Evolutionary conservation across 495 filamentous ascomycete genomes (phyloP).

Genomic region (Geopyxis carbonaria): DNA sequence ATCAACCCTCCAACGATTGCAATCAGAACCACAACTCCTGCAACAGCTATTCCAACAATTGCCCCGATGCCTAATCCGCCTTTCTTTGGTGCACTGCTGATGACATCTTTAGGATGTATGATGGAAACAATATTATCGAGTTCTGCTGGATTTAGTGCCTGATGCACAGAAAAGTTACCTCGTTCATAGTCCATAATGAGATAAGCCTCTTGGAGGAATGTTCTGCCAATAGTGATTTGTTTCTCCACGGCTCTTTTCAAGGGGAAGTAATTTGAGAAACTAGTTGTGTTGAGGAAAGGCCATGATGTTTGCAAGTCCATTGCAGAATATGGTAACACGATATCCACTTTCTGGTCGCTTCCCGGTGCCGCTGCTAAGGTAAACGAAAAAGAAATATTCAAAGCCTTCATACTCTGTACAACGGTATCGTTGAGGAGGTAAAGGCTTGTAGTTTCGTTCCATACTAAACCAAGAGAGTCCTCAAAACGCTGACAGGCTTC

Average conservation of each 20-base stretch:
- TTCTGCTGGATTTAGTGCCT: conserved; percentile 36
- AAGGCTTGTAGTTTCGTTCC: conserved; percentile 35
- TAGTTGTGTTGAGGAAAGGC: conserved; percentile 34
- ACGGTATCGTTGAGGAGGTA: conserved; percentile 29
- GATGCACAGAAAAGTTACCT: conserved; percentile 40
- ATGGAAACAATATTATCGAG: conserved; percentile 18
- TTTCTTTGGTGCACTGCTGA: neutral
- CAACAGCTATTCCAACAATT: neutral
- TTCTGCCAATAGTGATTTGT: conserved; percentile 48
- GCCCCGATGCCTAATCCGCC: neutral
- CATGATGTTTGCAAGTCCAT: conserved; percentile 44
- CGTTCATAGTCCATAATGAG: conserved; percentile 49
- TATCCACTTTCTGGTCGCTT: conserved; percentile 36
- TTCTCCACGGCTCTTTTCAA: conserved; percentile 36
- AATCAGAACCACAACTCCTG: neutral
- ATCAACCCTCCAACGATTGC: too few relatives aligned
- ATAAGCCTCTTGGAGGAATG: conserved; percentile 56
- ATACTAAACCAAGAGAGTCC: conserved; percentile 38
- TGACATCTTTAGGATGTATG: neutral
- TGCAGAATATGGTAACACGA: conserved; percentile 45
- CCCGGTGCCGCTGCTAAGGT: neutral
- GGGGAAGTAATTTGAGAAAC: conserved; percentile 44
- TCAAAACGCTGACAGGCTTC: conserved; percentile 47
- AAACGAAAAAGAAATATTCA: conserved; percentile 2
- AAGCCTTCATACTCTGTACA: conserved; percentile 16